A percentile compares a stretch with the other conserved stretches of the same genome.
These are phyloP conservation scores for Capsicum baccatum DNA, from an alignment of 257 asterid genomes.

Conservation along the genomic window DNA sequence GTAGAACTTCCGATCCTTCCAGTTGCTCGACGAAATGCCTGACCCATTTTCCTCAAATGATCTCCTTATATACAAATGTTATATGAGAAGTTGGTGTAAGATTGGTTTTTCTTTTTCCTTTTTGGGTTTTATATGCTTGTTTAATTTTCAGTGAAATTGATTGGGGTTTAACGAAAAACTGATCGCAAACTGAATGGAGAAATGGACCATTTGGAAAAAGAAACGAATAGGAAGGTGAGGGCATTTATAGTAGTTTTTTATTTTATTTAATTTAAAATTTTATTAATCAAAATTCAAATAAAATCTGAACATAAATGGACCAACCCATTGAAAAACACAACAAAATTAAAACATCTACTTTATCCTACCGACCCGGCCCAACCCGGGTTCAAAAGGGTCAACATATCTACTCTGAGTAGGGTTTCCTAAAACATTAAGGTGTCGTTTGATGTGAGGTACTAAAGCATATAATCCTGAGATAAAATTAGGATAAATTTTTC, in stretches of 20 bases:
- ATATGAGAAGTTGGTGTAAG: background rate
- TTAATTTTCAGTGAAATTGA: background rate
- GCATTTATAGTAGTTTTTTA: background rate
- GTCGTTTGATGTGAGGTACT: no score
- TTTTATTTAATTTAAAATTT: no score
- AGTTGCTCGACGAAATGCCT: slow-evolving; percentile 97
- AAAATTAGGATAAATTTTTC: no score
- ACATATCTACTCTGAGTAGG: no score
- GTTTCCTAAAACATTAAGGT: no score
- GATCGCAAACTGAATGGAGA: background rate
- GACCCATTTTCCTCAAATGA: slow-evolving; percentile 63
- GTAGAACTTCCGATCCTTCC: slow-evolving; percentile 72
- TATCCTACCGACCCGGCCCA: no score
- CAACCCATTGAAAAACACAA: no score
- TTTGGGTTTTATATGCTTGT: background rate
- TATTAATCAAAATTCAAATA: no score
- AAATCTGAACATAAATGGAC: no score
- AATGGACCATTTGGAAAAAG: background rate
- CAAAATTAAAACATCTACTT: no score
- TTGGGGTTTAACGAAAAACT: background rate
- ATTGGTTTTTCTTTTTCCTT: background rate
- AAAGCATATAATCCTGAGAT: no score
- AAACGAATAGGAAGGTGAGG: background rate
- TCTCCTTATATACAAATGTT: background rate
- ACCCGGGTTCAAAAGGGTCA: no score